phyloP scores from a whole-genome alignment of 2,329 filamentous ascomycete genomes.

The Claviceps purpurea region DNA sequence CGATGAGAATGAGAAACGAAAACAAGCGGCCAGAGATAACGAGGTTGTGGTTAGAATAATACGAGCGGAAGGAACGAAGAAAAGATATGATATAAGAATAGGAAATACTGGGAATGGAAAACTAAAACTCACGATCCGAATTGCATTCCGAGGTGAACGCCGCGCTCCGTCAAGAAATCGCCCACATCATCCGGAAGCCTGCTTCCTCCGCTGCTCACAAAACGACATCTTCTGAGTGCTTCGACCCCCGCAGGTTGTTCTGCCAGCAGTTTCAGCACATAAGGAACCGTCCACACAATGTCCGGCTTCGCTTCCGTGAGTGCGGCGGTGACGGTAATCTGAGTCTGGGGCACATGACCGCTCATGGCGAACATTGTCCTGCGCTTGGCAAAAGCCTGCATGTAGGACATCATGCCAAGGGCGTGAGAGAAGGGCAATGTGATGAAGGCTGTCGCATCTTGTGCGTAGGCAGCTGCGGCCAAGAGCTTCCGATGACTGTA shows the following conservation, averaged over 20 bases:
- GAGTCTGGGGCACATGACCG: slow-evolving; percentile 39
- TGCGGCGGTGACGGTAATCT: slow-evolving; percentile 28
- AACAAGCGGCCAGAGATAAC: too few relatives aligned
- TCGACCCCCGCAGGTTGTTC: slow-evolving; percentile 41
- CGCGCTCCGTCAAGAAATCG: slow-evolving; percentile 33
- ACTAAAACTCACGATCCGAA: slow-evolving; percentile 34
- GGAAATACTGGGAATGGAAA: background rate
- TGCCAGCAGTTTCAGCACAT: slow-evolving; percentile 46
- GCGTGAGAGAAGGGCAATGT: slow-evolving; percentile 46
- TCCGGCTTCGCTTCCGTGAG: slow-evolving; percentile 31
- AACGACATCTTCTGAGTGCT: slow-evolving; percentile 28
- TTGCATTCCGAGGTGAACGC: slow-evolving; percentile 39
- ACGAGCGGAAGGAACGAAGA: background rate
- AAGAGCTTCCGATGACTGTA: slow-evolving; percentile 38
- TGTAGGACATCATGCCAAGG: slow-evolving; percentile 41
- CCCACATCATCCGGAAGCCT: slow-evolving; percentile 44
- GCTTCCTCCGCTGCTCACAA: slow-evolving; percentile 43
- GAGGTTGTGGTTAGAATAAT: too few relatives aligned
- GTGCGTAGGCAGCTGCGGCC: slow-evolving; percentile 28
- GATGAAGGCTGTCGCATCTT: slow-evolving; percentile 34
- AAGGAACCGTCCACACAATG: slow-evolving; percentile 47
- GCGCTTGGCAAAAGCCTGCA: slow-evolving; percentile 34
- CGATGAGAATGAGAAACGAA: background rate
- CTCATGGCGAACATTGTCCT: slow-evolving; percentile 41
- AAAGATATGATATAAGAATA: background rate